A percentile compares a stretch with the other conserved stretches of the same genome.
Evolutionary conservation across 2,329 filamentous ascomycete species (phyloP).

Genomic region (Uncinocarpus reesii): DNA sequence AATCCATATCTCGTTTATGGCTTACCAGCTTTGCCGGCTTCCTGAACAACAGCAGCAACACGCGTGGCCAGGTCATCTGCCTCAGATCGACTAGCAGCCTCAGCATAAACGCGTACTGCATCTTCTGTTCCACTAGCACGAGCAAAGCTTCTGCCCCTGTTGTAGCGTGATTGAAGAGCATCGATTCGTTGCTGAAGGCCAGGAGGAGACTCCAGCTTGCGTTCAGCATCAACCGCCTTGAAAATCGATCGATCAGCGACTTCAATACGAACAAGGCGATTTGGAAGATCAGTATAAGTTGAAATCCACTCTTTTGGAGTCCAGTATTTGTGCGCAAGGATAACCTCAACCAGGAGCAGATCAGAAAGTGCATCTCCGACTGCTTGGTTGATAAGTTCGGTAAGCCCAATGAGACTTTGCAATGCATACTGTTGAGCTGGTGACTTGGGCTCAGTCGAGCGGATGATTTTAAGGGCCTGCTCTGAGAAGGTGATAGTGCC

Average conservation of each 20-base stretch:
- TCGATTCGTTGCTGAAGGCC: slow-evolving; percentile 82
- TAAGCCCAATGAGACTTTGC: slow-evolving; percentile 70
- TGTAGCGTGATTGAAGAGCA: slow-evolving; percentile 77
- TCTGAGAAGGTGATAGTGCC: slow-evolving; percentile 91
- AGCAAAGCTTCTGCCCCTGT: slow-evolving; percentile 78
- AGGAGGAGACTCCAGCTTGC: slow-evolving; percentile 66
- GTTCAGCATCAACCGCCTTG: slow-evolving; percentile 83
- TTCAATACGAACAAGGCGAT: slow-evolving; percentile 85
- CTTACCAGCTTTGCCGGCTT: slow-evolving; percentile 32
- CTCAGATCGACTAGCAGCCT: slow-evolving; percentile 79
- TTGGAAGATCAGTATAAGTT: slow-evolving; percentile 89
- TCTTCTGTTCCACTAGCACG: slow-evolving; percentile 93
- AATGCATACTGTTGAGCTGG: slow-evolving; percentile 85
- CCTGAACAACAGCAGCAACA: slow-evolving; percentile 65
- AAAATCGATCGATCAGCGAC: slow-evolving; percentile 82
- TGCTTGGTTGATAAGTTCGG: slow-evolving; percentile 93
- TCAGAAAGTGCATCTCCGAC: slow-evolving; percentile 94
- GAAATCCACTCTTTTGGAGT: slow-evolving; percentile 79
- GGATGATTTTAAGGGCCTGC: slow-evolving; percentile 68
- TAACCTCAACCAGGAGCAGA: slow-evolving; percentile 89
- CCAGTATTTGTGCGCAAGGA: slow-evolving; percentile 92
- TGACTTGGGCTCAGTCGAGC: slow-evolving; percentile 70
- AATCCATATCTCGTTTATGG: neutral
- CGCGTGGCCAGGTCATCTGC: slow-evolving; percentile 82
- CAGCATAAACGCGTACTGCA: slow-evolving; percentile 88